Evolutionary conservation across 148 eudicot species (phyloP).

Genomic region (Pouteria glomerata): DNA sequence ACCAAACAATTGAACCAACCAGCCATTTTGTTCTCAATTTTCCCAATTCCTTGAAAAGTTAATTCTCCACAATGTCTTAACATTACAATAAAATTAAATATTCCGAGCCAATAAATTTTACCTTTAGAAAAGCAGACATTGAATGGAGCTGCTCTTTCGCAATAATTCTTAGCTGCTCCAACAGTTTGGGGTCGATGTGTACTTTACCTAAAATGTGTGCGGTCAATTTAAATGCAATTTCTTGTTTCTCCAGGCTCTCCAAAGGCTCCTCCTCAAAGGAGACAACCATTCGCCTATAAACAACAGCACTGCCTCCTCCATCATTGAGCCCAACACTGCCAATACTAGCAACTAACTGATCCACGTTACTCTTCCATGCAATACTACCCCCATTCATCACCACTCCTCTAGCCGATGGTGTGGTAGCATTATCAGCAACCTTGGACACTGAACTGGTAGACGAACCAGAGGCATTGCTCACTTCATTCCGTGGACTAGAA

Average conservation of each 20-base stretch:
- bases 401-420: too few relatives aligned
- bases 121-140: conserved; percentile 73
- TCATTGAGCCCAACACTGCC: conserved; percentile 27
- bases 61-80: too few relatives aligned
- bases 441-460: conserved; percentile 40
- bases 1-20: conserved; percentile 15
- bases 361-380: too few relatives aligned
- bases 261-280: conserved; percentile 74
- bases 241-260: too few relatives aligned
- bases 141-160: conserved; percentile 76
- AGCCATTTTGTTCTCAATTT: not conserved
- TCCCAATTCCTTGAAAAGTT: not conserved
- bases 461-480: conserved; percentile 45
- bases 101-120: conserved; percentile 17
- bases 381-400: conserved; percentile 54
- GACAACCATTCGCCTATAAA: too few relatives aligned
- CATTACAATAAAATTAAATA: not conserved
- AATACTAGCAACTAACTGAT: conserved; percentile 21
- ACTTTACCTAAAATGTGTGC: conserved; percentile 53
- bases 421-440: too few relatives aligned
- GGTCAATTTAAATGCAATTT: conserved; percentile 67
- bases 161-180: conserved; percentile 71
- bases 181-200: conserved; percentile 45
- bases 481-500: conserved; percentile 45
- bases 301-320: conserved; percentile 15